phyloP scores from a whole-genome alignment of 495 filamentous ascomycete species.

The Annulohypoxylon moriforme region DNA sequence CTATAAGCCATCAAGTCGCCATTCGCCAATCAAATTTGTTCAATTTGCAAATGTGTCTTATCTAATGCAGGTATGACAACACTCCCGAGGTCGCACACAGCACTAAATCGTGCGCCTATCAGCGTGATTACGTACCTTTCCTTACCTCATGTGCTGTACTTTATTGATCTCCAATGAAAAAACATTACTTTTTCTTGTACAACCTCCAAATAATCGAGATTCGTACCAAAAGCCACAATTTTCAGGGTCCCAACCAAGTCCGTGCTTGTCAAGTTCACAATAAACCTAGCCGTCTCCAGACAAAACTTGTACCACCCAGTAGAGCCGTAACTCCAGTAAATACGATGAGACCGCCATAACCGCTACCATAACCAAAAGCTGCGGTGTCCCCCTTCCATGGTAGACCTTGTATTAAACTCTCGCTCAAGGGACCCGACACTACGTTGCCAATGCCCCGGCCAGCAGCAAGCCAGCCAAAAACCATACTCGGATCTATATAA shows the following conservation, averaged over 20 bases:
- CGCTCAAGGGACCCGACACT: constrained; percentile 67
- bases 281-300: constrained; percentile 52
- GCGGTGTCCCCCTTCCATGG: constrained; percentile 46
- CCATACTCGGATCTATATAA: constrained; percentile 46
- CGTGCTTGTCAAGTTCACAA: constrained; percentile 18
- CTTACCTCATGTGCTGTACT: no score
- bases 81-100: constrained; percentile 6
- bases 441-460: constrained; percentile 73
- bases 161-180: neutral
- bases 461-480: constrained; percentile 65
- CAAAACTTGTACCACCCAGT: constrained; percentile 60
- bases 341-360: constrained; percentile 65
- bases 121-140: neutral
- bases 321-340: constrained; percentile 67
- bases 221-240: constrained; percentile 2
- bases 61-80: constrained; percentile 30
- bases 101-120: constrained; percentile 9
- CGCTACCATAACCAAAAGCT: constrained; percentile 56
- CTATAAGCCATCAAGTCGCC: neutral
- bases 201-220: neutral
- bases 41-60: constrained; percentile 38
- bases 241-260: neutral
- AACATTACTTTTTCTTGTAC: constrained; percentile 10
- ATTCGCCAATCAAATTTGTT: constrained; percentile 39
- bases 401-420: constrained; percentile 57